A percentile compares a stretch with the other conserved stretches of the same genome.
These are phyloP conservation scores for Verticillium dahliae DNA, from an alignment of 2,329 filamentous ascomycete species.

Conservation along the genomic window DNA sequence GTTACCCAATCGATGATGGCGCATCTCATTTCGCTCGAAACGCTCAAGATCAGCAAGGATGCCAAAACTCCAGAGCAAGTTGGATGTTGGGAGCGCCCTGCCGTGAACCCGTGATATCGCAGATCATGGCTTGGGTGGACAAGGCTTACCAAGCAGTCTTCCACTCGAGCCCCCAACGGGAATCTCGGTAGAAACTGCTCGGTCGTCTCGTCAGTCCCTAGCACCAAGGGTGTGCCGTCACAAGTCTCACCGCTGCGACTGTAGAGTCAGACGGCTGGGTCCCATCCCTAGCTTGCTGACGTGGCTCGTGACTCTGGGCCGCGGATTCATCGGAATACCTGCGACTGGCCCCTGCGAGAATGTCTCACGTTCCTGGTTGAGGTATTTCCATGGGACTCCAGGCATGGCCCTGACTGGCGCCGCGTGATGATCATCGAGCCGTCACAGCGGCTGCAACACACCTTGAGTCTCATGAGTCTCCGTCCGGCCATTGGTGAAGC, in stretches of 20 bases:
- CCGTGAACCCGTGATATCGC: background rate
- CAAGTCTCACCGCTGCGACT: background rate
- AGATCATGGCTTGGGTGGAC: background rate
- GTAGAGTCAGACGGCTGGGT: background rate
- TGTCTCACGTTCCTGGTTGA: background rate
- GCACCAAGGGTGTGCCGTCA: background rate
- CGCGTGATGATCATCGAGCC: background rate
- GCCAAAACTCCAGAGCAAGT: background rate
- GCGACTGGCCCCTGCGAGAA: background rate
- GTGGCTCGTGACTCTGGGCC: background rate
- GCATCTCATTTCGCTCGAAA: background rate
- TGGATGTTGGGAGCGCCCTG: background rate
- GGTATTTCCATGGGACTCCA: background rate
- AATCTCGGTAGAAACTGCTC: background rate
- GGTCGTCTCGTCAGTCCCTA: background rate
- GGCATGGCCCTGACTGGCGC: background rate
- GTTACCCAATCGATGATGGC: background rate
- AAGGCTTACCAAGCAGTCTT: background rate
- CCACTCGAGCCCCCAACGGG: background rate
- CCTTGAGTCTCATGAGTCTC: background rate
- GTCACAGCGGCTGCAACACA: background rate
- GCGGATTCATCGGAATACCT: background rate
- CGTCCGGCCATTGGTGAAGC: background rate
- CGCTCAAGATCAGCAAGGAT: background rate
- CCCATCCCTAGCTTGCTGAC: background rate